Conservation (phyloP, 1,284 basidiomycete genomes). For the Pseudozyma pruni region DNA sequence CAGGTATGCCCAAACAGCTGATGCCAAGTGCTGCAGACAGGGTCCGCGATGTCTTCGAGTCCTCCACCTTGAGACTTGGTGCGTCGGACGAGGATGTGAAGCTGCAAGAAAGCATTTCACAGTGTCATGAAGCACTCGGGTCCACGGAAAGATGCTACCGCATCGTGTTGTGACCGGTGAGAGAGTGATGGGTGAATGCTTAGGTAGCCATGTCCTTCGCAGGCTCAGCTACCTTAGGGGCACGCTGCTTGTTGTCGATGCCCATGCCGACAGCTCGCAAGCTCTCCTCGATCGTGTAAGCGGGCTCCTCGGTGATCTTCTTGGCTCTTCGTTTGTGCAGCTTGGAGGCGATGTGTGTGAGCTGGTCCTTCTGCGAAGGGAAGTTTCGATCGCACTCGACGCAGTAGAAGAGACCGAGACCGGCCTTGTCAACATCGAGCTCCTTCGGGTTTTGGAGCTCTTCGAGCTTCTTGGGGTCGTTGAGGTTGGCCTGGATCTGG, state of each 20-base stretch:
- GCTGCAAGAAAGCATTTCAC: too few relatives aligned
- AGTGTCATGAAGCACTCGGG: too few relatives aligned
- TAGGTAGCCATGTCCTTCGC: conserved; percentile 21
- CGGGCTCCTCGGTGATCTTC: conserved; percentile 59
- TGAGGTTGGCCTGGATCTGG: conserved; percentile 63
- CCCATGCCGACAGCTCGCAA: conserved; percentile 61
- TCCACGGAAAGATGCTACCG: too few relatives aligned
- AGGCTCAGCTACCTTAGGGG: conserved; percentile 19
- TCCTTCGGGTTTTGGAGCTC: conserved; percentile 58
- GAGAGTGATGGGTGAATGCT: too few relatives aligned
- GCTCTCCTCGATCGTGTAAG: conserved; percentile 65
- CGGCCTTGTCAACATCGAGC: conserved; percentile 65
- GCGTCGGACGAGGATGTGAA: too few relatives aligned
- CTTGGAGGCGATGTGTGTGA: conserved; percentile 61
- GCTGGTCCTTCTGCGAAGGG: conserved; percentile 59
- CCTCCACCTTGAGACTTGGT: too few relatives aligned
- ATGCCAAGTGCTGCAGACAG: too few relatives aligned
- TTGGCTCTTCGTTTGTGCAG: conserved; percentile 65
- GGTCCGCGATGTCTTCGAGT: too few relatives aligned
- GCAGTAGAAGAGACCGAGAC: conserved; percentile 67
- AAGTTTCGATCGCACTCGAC: conserved; percentile 67
- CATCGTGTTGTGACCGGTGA: too few relatives aligned
- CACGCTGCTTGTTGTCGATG: conserved; percentile 61
- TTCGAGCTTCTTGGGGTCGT: conserved; percentile 52
- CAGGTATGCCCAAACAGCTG: too few relatives aligned